Base-by-base conservation (phyloP, 75 land plant genomes). In the Gnetum montanum region DNA sequence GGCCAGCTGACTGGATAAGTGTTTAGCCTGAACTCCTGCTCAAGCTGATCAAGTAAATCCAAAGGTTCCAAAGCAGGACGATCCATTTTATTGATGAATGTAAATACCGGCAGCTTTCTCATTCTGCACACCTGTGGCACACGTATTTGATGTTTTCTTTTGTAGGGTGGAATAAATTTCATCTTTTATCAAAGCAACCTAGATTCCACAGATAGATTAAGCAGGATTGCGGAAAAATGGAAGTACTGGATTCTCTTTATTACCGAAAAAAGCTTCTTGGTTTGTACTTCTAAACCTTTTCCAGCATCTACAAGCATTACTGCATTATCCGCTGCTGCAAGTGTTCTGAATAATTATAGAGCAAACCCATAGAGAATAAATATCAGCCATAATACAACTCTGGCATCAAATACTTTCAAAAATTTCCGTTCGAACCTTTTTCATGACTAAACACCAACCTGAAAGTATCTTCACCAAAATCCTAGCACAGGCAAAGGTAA, bases 111-210 rank as follows among this genome's bases (percentile, higher is more conserved):
- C 41, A 75, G 44, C 59, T 49, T 71, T 40, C 76, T 76, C 78
- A 75, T 75, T 60, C 78, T 58, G 60, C 78, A 75, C n/a, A 75
- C 78, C 78, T 75, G 68, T 15, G n/a, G n/a, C n/a, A n/a, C n/a
- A n/a, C n/a, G n/a, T n/a, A n/a, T n/a, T n/a, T n/a, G n/a, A n/a
- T n/a, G n/a, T n/a, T n/a, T n/a, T n/a, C n/a, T n/a, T n/a, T n/a
- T n/a, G n/a, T n/a, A n/a, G n/a, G n/a, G n/a, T n/a, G n/a, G n/a
- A n/a, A n/a, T n/a, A n/a, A n/a, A n/a, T n/a, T n/a, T n/a, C n/a
- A n/a, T n/a, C n/a, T n/a, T n/a, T n/a, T n/a, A n/a, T n/a, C n/a
- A n/a, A n/a, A n/a, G n/a, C n/a, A n/a, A n/a, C n/a, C n/a, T n/a
- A n/a, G n/a, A n/a, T n/a, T n/a, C n/a, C n/a, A n/a, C n/a, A n/a